A percentile compares a stretch with the other conserved stretches of the same genome.
Conservation (phyloP, 129 eudicot genomes). For the Flaveria bidentis region DNA sequence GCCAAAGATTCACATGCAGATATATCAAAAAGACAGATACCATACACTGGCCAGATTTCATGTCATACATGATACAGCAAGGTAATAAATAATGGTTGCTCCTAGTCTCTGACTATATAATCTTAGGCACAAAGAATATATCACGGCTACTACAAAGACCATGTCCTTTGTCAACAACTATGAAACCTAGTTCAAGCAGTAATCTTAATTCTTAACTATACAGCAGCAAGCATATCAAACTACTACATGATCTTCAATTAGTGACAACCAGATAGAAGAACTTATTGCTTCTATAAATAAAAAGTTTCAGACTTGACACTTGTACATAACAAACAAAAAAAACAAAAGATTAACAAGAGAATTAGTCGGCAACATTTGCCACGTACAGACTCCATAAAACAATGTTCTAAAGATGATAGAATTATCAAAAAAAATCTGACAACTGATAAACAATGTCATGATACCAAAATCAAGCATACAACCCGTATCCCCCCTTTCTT, state of each 20-base stretch:
- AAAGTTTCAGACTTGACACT: background rate
- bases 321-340: background rate
- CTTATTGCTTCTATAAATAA: background rate
- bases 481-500: background rate
- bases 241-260: background rate
- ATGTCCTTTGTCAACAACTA: slow-evolving; percentile 6
- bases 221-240: background rate
- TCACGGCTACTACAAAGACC: background rate
- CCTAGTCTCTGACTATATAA: slow-evolving; percentile 2
- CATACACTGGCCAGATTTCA: too few species aligned
- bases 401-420: too few species aligned
- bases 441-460: background rate
- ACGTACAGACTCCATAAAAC: too few species aligned
- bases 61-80: too few species aligned
- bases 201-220: too few species aligned
- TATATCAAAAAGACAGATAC: too few species aligned
- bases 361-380: too few species aligned
- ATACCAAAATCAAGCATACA: background rate
- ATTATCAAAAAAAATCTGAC: too few species aligned
- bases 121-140: background rate
- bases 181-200: background rate
- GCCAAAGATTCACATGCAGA: too few species aligned
- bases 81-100: too few species aligned
- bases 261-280: background rate
- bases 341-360: too few species aligned